Evolutionary conservation across 306 rosid genomes (phyloP), one percentile per base, ranked within the genome.

Genomic region (Biancaea sappan): DNA sequence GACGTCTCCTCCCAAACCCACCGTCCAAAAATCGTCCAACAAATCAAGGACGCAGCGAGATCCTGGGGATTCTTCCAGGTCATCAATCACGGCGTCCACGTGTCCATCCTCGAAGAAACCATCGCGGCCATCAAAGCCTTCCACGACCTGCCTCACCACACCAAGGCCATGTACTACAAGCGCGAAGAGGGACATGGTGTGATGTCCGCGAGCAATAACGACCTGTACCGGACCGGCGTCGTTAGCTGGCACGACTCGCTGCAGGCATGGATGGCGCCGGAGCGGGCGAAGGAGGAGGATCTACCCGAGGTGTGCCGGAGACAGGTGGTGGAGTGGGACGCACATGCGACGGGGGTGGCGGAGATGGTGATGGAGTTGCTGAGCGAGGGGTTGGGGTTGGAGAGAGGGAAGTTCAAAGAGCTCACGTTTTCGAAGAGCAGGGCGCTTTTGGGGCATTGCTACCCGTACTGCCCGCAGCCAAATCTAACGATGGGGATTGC

Each of bases 1-100:
- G 13, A 48, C 51, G 35, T 74, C 1, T 0, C 46, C 66, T 74
- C 79, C 9, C 19, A 24, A 10, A 35, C 52, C n/a, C 52, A 73
- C 60, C 75, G 82, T 10, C 65, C 67, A 24, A 21, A 61, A 21
- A 69, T 83, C 47, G 9, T 86, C 1, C 59, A 86, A 2, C 86
- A 78, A 37, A 40, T 83, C 76, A 80, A 68, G 59, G 46, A 79
- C 19, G 87, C 86, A 5, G 56, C 87, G 40, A 56, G 15, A 62
- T 72, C 74, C 2, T 83, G 83, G 84, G 90, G 90, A 4, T 86
- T 86, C 76, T 81, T 86, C 82, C 90, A 81, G 69, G 79, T 81
- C 24, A 81, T 81, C 75, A 83, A 86, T 82, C 87, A 83, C 31
- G 80, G 74, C 18, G 52, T 78, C 0, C 80, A 76, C 3, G 29